phyloP scores from a whole-genome alignment of 192 early-diverging fungal species.

The Podila verticillata region DNA sequence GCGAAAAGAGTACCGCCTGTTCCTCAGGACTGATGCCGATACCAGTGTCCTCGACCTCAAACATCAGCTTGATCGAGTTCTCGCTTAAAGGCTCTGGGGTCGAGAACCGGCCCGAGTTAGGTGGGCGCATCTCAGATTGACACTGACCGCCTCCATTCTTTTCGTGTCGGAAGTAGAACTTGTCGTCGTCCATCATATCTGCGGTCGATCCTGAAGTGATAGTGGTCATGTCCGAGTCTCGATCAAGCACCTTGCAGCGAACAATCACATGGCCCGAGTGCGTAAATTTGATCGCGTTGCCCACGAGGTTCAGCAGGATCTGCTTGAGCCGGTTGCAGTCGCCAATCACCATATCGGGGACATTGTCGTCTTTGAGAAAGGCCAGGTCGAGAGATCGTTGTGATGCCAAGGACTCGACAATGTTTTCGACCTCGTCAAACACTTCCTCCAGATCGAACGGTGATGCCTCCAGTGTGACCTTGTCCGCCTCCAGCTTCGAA shows the following conservation, averaged over 20 bases:
- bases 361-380: constrained; percentile 60
- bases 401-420: constrained; percentile 59
- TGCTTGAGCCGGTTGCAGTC: constrained; percentile 68
- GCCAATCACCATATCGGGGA: constrained; percentile 63
- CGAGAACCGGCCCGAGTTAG: constrained; percentile 45
- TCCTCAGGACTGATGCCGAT: constrained; percentile 55
- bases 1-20: constrained; percentile 57
- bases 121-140: constrained; percentile 38
- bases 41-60: constrained; percentile 62
- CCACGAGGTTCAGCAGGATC: constrained; percentile 66
- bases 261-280: constrained; percentile 66
- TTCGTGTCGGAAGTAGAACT: constrained; percentile 44
- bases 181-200: constrained; percentile 30
- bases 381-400: constrained; percentile 64
- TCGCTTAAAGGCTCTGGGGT: constrained; percentile 49
- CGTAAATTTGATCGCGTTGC: constrained; percentile 78
- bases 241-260: constrained; percentile 52
- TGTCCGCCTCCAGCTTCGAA: constrained; percentile 69
- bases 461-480: constrained; percentile 59
- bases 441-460: constrained; percentile 62
- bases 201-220: constrained; percentile 1
- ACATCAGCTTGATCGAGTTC: constrained; percentile 44
- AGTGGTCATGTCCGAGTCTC: constrained; percentile 25
- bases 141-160: constrained; percentile 34
- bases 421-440: constrained; percentile 67